Conservation (phyloP, 768 basidiomycete genomes). For the Lepiota brunneoincarnata region DNA sequence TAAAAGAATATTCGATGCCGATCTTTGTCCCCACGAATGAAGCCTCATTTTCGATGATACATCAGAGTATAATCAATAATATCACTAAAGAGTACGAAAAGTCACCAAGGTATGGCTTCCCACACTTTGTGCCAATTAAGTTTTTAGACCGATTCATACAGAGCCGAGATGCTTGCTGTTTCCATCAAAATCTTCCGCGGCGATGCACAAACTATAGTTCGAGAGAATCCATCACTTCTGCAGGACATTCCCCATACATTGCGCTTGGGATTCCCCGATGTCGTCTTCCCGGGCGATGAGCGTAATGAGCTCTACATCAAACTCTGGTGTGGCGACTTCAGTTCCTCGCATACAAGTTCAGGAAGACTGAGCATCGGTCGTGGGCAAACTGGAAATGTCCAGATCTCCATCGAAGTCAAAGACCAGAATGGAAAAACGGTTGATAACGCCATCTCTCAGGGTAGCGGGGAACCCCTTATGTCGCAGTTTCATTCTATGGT, state of each 20-base stretch:
- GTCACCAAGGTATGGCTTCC: slow-evolving; percentile 59
- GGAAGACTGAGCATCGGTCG: slow-evolving; percentile 62
- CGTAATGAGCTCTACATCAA: slow-evolving; percentile 97
- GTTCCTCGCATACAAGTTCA: slow-evolving; percentile 44
- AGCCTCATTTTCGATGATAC: slow-evolving; percentile 85
- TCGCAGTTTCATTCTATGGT: slow-evolving; percentile 89
- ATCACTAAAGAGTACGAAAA: slow-evolving; percentile 81
- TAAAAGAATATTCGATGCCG: slow-evolving; percentile 81
- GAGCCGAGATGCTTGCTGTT: slow-evolving; percentile 85
- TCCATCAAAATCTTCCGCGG: slow-evolving; percentile 87
- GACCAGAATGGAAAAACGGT: slow-evolving; percentile 66
- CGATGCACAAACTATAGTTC: slow-evolving; percentile 67
- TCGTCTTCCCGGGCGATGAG: slow-evolving; percentile 89
- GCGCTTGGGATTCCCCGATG: slow-evolving; percentile 93
- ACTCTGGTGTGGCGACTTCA: slow-evolving; percentile 92
- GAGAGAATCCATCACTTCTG: slow-evolving; percentile 81
- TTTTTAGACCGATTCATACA: slow-evolving; percentile 26
- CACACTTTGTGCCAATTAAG: not conserved
- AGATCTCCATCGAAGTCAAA: slow-evolving; percentile 88
- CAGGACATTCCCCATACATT: slow-evolving; percentile 79
- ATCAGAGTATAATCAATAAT: slow-evolving; percentile 88
- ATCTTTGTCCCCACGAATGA: slow-evolving; percentile 86
- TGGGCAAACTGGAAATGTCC: slow-evolving; percentile 64
- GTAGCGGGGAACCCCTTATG: slow-evolving; percentile 80
- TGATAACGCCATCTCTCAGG: slow-evolving; percentile 74